Evolutionary conservation across 1,284 basidiomycete species (phyloP).

Genomic region (Melampsora larici-populina): DNA sequence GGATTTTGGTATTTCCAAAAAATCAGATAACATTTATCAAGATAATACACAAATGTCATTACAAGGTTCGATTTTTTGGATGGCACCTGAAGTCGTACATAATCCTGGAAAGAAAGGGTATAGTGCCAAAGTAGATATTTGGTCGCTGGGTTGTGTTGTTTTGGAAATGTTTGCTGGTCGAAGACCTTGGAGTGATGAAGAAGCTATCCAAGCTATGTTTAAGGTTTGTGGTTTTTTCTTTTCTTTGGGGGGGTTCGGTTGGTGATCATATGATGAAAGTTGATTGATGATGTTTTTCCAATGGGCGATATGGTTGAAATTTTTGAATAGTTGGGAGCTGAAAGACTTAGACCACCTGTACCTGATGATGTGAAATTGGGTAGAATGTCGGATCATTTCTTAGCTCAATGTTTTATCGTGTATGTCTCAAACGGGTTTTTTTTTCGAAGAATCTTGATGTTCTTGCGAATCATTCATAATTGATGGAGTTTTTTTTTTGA

Average conservation of each 20-base stretch:
- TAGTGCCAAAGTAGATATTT: conserved; percentile 95
- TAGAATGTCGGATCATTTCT: conserved; percentile 76
- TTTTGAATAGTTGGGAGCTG: conserved; percentile 66
- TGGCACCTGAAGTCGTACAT: conserved; percentile 94
- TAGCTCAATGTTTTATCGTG: conserved; percentile 85
- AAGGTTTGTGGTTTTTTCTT: conserved; percentile 62
- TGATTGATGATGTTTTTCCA: conserved; percentile 7
- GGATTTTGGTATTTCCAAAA: conserved; percentile 94
- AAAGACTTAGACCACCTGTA: conserved; percentile 79
- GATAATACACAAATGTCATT: conserved; percentile 71
- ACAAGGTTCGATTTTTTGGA: conserved; percentile 97
- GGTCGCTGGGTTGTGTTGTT: conserved; percentile 95
- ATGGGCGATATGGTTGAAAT: background rate
- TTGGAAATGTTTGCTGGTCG: conserved; percentile 97
- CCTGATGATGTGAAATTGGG: conserved; percentile 76
- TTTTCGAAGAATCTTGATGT: background rate
- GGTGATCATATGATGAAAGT: no score
- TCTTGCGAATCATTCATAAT: background rate
- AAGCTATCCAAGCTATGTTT: conserved; percentile 87
- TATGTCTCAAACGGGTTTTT: conserved; percentile 55
- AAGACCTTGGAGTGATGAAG: conserved; percentile 85
- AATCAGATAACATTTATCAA: conserved; percentile 72
- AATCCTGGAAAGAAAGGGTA: conserved; percentile 70
- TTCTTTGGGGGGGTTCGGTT: no score
- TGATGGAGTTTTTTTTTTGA: background rate